A percentile compares a stretch with the other conserved stretches of the same genome.
Evolutionary conservation across 257 asterid species (phyloP).

Genomic region (Henckelia pumila): DNA sequence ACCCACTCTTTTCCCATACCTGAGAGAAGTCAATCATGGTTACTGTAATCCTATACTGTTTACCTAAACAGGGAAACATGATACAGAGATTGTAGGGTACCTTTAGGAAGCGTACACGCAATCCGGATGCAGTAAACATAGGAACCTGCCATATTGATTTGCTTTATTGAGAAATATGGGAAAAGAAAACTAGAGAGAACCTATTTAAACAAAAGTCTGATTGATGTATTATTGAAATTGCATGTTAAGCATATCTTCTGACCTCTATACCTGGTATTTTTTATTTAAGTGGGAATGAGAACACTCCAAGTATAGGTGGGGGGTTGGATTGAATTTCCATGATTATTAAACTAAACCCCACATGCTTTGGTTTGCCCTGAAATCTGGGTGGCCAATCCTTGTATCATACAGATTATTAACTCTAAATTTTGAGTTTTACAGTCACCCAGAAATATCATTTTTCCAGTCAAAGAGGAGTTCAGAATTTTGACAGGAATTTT

Average conservation of each 20-base stretch:
- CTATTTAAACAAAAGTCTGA: not conserved
- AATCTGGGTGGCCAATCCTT: not conserved
- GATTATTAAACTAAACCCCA: not conserved
- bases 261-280: not conserved
- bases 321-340: not conserved
- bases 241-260: not conserved
- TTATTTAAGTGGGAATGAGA: not conserved
- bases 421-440: not conserved
- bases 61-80: not conserved
- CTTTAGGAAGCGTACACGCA: conserved; percentile 98
- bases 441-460: not conserved
- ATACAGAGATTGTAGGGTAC: conserved; percentile 33
- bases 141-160: conserved; percentile 70
- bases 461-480: not conserved
- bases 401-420: not conserved
- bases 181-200: conserved; percentile 8
- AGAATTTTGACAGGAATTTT: not conserved
- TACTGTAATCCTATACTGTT: conserved; percentile 15
- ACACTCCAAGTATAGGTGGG: not conserved
- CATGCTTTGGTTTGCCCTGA: not conserved
- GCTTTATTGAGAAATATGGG: conserved; percentile 24
- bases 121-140: conserved; percentile 96
- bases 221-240: not conserved
- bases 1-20: conserved; percentile 99
- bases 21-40: conserved; percentile 33